These are phyloP conservation scores for Berberis thunbergii DNA, from an alignment of 164 flowering plant species.

Conservation along the genomic window DNA sequence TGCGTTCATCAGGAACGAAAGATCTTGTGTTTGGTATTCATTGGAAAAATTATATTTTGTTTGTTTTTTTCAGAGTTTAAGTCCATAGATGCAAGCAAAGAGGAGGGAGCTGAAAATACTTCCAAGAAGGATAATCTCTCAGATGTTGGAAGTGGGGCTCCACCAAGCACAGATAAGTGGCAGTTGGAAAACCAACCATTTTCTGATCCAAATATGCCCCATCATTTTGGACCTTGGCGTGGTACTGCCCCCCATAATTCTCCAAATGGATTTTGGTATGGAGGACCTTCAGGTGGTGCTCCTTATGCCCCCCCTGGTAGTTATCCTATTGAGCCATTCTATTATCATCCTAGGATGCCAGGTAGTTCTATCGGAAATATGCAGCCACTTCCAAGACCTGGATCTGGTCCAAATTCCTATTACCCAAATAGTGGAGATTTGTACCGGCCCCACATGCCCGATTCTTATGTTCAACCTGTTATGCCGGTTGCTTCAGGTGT, in stretches of 20 bases:
- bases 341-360: constrained; percentile 62
- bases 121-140: constrained; percentile 51
- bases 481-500: constrained; percentile 81
- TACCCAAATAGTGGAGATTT: constrained; percentile 59
- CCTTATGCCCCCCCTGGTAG: constrained; percentile 67
- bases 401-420: constrained; percentile 51
- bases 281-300: constrained; percentile 71
- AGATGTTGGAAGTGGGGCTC: constrained; percentile 38
- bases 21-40: not conserved
- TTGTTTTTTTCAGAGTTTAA: constrained; percentile 37
- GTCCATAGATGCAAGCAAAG: constrained; percentile 25
- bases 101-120: constrained; percentile 22
- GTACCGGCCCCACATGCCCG: constrained; percentile 60
- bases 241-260: constrained; percentile 49
- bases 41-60: not conserved
- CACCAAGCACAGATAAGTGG: constrained; percentile 62
- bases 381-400: constrained; percentile 54
- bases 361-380: constrained; percentile 43
- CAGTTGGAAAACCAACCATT: constrained; percentile 51
- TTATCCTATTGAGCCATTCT: constrained; percentile 74
- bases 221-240: constrained; percentile 70
- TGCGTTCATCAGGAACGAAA: not conserved
- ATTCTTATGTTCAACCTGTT: constrained; percentile 60
- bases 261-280: constrained; percentile 75
- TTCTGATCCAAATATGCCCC: constrained; percentile 42